Evolutionary conservation across 2,329 filamentous ascomycete species (phyloP), one percentile per base, ranked within the genome.

Genomic region (Alternaria novae-zelandiae): DNA sequence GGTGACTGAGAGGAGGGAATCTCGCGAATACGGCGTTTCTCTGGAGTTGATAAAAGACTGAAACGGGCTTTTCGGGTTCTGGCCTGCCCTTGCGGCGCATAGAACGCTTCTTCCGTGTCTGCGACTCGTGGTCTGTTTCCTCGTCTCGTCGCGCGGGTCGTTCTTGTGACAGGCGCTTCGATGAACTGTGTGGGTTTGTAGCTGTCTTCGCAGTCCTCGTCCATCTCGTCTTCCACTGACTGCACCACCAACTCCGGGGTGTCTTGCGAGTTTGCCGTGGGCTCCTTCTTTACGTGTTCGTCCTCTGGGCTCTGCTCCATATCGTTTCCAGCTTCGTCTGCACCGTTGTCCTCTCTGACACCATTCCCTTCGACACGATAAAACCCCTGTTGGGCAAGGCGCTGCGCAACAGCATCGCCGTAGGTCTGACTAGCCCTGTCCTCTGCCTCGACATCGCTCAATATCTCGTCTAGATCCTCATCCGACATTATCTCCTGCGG

Each of bases 1-100:
- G 77, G 76, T 20, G 77, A 79, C 49, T 79, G 77, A n/a, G 77
- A 79, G 2, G 77, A 79, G 11, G 73, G 70, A 49, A 79, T 78
- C 54, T 75, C 75, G n/a, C 66, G 63, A 7, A 78, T 56, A 6
- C 69, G 70, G 17, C 71, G 74, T 58, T 73, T 77, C 47, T 78
- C 73, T 12, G 77, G 77, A 2, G 76, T 79, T n/a, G 75, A 66
- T 8, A 79, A 55, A 2, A 78, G 68, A 36, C 73, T 64, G 20
- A 78, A 78, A 8, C 69, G 72, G 8, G 69, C 45, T 47, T 65
- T 76, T 9, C 26, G 26, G 1, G 61, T 59, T n/a, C 44, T 67
- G 3, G 21, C 26, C 17, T 53, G 23, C 36, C 28, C 26, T 12
- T 51, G 17, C 17, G 46, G 53, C 30, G 13, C 12, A 49, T 50